phyloP scores from a whole-genome alignment of 495 filamentous ascomycete genomes.

The Astrothelium macrocarpum region DNA sequence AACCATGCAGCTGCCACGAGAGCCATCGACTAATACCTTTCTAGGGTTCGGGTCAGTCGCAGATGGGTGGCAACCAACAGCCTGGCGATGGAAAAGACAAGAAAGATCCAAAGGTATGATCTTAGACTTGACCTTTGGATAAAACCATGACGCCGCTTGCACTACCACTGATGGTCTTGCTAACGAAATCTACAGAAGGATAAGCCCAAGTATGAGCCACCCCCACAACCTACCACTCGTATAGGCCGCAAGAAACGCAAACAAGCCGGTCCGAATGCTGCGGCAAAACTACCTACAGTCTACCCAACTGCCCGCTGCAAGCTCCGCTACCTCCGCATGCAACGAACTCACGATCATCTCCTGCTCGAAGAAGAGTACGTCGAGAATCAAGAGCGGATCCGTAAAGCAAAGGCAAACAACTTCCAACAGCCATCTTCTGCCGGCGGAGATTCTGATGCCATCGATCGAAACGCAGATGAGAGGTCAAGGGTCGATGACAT shows the following conservation, averaged over 20 bases:
- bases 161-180: conserved; percentile 5
- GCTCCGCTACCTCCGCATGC: conserved; percentile 92
- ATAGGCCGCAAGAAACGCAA: conserved; percentile 98
- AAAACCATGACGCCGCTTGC: neutral
- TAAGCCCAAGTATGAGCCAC: conserved; percentile 98
- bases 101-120: conserved; percentile 86
- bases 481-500: conserved; percentile 95
- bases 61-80: conserved; percentile 56
- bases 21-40: neutral
- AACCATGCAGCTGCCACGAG: neutral
- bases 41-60: conserved; percentile 82
- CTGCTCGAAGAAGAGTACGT: conserved; percentile 97
- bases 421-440: conserved; percentile 46
- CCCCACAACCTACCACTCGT: conserved; percentile 90
- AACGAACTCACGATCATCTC: conserved; percentile 94
- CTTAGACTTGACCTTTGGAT: conserved; percentile 1
- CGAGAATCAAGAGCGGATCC: conserved; percentile 91
- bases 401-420: conserved; percentile 78
- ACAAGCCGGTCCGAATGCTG: conserved; percentile 80
- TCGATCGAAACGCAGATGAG: conserved; percentile 88
- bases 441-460: conserved; percentile 48
- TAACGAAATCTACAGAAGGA: conserved; percentile 60
- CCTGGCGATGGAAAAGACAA: conserved; percentile 68
- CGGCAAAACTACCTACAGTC: conserved; percentile 86
- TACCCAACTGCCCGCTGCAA: conserved; percentile 96